These are phyloP conservation scores for Blastobotrys niveus DNA, from an alignment of 1,139 yeast species.

Conservation along the genomic window DNA sequence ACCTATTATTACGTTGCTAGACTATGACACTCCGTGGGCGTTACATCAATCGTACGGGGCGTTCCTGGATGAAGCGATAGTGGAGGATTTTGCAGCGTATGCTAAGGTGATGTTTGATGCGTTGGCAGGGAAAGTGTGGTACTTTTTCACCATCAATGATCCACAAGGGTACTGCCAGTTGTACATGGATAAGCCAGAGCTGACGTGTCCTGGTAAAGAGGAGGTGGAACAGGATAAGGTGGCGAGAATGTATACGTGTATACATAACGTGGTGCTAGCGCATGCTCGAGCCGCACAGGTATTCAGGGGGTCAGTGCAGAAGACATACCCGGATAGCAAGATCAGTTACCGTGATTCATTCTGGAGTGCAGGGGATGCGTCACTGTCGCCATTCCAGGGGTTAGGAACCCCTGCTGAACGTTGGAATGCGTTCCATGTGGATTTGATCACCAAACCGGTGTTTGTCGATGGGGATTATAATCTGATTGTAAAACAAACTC, in stretches of 20 bases:
- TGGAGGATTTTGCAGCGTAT: conserved; percentile 36
- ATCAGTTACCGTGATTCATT: conserved; percentile 25
- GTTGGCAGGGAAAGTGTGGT: conserved; percentile 34
- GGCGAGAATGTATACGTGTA: conserved; percentile 17
- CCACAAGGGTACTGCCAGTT: conserved; percentile 24
- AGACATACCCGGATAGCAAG: conserved; percentile 26
- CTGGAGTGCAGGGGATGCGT: conserved; percentile 20
- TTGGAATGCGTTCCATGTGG: conserved; percentile 30
- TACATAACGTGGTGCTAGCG: conserved; percentile 32
- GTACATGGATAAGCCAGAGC: background rate
- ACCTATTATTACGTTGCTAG: conserved; percentile 32
- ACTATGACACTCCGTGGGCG: conserved; percentile 30
- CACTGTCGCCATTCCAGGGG: too few relatives aligned
- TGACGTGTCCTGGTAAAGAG: too few relatives aligned
- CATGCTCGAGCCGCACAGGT: conserved; percentile 32
- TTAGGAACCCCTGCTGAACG: conserved; percentile 32
- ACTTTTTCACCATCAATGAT: conserved; percentile 37
- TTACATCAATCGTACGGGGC: conserved; percentile 30
- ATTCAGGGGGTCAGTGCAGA: conserved; percentile 32
- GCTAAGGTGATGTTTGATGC: conserved; percentile 35
- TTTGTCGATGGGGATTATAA: conserved; percentile 36
- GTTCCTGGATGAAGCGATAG: conserved; percentile 30
- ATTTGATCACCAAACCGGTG: conserved; percentile 34
- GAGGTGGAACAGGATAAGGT: too few relatives aligned
- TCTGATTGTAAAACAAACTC: conserved; percentile 27